phyloP scores from a whole-genome alignment of 371 early-diverging fungal species.

The Smittium culicis region DNA sequence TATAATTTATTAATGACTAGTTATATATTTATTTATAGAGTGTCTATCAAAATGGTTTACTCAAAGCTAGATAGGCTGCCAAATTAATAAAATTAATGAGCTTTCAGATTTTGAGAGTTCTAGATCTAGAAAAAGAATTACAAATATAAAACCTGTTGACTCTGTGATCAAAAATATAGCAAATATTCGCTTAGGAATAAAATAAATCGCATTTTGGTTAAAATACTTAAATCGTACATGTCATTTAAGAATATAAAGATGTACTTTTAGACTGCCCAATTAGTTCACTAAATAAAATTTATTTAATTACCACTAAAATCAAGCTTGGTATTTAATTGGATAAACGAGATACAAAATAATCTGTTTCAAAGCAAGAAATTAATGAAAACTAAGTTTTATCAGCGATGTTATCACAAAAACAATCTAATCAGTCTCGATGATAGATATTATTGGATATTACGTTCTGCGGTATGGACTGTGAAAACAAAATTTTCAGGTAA shows the following conservation, averaged over 20 bases:
- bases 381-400: background rate
- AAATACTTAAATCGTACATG: background rate
- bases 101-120: background rate
- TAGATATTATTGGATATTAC: background rate
- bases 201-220: background rate
- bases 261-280: background rate
- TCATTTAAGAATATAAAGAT: background rate
- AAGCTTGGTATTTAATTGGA: background rate
- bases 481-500: background rate
- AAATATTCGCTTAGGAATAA: background rate
- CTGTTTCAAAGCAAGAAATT: background rate
- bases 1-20: too few species aligned
- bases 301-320: background rate
- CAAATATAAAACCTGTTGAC: background rate
- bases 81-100: background rate
- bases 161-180: background rate
- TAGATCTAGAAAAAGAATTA: background rate
- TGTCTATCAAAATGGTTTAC: slow-evolving; percentile 1
- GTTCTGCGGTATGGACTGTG: background rate
- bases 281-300: background rate
- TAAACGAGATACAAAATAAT: background rate
- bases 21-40: too few species aligned
- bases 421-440: background rate
- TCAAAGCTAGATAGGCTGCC: background rate
- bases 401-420: background rate